Percentiles rank a stretch among this genome's conserved stretches.
phyloP scores from a whole-genome alignment of 2,329 filamentous ascomycete species.

The Verticillium isaacii region DNA sequence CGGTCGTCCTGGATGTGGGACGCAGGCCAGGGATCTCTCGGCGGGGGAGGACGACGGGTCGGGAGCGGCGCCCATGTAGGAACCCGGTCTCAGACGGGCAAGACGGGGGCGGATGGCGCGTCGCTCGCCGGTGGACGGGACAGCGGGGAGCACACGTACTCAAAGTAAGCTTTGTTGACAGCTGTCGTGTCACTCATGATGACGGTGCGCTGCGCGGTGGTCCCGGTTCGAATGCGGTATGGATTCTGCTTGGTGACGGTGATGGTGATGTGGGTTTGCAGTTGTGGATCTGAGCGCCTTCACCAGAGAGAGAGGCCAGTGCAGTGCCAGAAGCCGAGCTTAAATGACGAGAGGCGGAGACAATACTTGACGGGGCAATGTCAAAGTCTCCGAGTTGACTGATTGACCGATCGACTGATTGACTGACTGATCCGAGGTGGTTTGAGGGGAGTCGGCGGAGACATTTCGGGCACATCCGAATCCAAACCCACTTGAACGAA shows the following conservation, averaged over 20 bases:
- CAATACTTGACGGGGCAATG: neutral
- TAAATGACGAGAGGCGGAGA: neutral
- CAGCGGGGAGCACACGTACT: constrained; percentile 6
- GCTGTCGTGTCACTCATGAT: constrained; percentile 8
- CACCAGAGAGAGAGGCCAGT: neutral
- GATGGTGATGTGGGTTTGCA: neutral
- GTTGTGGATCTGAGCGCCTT: too few species aligned
- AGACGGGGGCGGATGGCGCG: neutral
- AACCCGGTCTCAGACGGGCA: constrained; percentile 4
- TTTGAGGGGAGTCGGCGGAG: constrained; percentile 15
- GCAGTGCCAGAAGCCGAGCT: neutral
- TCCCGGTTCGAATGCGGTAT: neutral
- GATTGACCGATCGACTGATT: too few species aligned
- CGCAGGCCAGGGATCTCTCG: neutral
- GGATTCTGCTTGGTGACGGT: neutral
- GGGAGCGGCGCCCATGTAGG: constrained; percentile 4
- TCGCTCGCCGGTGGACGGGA: neutral
- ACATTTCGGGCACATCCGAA: constrained; percentile 24
- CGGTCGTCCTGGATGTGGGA: neutral
- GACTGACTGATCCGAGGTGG: too few species aligned
- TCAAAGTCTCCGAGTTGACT: neutral
- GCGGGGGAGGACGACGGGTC: neutral
- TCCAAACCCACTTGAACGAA: neutral
- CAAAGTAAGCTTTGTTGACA: constrained; percentile 14
- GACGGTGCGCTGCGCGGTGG: neutral